Evolutionary conservation across 2,329 filamentous ascomycete genomes (phyloP).

Genomic region (Mycogone perniciosa): DNA sequence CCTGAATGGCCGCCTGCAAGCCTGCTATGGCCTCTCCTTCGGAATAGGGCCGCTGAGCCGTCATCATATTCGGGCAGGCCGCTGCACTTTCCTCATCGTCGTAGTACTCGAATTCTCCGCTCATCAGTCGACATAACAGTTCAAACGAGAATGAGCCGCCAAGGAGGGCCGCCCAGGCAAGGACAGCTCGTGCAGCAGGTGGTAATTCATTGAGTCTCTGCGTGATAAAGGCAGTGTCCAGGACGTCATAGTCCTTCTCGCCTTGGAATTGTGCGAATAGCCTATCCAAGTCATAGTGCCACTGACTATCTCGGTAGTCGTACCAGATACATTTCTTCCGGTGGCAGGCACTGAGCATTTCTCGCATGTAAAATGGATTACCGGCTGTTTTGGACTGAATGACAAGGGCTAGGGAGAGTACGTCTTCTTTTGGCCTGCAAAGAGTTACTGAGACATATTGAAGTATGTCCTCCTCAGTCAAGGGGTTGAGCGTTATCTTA

Average conservation of each 20-base stretch:
- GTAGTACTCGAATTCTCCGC: constrained; percentile 61
- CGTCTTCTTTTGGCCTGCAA: constrained; percentile 63
- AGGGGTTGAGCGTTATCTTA: constrained; percentile 62
- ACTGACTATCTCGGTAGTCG: constrained; percentile 73
- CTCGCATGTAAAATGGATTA: constrained; percentile 85
- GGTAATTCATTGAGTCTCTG: constrained; percentile 73
- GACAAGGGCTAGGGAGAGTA: constrained; percentile 72
- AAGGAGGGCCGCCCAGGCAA: constrained; percentile 81
- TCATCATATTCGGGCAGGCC: neutral
- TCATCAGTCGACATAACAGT: constrained; percentile 69
- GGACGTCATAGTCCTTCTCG: constrained; percentile 69
- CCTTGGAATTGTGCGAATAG: constrained; percentile 81
- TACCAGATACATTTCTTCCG: constrained; percentile 87
- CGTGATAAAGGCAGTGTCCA: constrained; percentile 77
- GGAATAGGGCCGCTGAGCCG: constrained; percentile 35
- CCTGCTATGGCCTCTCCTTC: constrained; percentile 67
- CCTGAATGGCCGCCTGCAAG: constrained; percentile 73
- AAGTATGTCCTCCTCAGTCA: constrained; percentile 73
- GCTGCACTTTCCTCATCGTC: constrained; percentile 32
- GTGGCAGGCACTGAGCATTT: constrained; percentile 84
- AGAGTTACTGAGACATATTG: constrained; percentile 79
- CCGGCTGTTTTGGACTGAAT: constrained; percentile 84
- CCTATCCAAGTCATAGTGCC: constrained; percentile 79
- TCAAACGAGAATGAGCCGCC: constrained; percentile 80
- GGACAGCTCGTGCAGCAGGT: constrained; percentile 63